Evolutionary conservation across 2,329 filamentous ascomycete genomes (phyloP).

Genomic region (Pseudogymnoascus sp.): DNA sequence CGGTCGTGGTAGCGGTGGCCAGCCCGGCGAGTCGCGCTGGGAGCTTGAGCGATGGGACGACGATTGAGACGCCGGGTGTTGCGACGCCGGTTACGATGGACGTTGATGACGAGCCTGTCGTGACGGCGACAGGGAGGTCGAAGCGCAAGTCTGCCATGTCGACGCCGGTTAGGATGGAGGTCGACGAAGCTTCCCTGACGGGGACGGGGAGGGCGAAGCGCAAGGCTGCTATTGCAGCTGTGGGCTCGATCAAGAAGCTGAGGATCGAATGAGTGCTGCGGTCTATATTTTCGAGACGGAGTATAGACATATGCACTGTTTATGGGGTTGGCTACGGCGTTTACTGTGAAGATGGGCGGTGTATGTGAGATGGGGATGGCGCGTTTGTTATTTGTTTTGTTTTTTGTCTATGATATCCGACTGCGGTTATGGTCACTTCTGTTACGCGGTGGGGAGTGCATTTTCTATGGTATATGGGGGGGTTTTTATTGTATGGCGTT

Average conservation of each 20-base stretch:
- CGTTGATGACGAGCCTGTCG: conserved; percentile 12
- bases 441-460: not conserved
- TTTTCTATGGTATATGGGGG: not conserved
- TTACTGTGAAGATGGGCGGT: not conserved
- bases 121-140: not conserved
- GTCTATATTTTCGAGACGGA: not conserved
- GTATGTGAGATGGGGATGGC: not conserved
- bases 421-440: not conserved
- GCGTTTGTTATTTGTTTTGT: not conserved
- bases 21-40: conserved; percentile 14
- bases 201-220: not conserved
- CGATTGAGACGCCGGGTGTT: conserved; percentile 23
- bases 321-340: not conserved
- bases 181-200: not conserved
- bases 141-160: not conserved
- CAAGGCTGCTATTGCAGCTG: conserved; percentile 1
- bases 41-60: conserved; percentile 28
- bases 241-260: not conserved
- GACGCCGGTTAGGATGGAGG: not conserved
- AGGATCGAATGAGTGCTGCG: not conserved
- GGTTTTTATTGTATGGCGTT: not conserved
- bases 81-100: conserved; percentile 20
- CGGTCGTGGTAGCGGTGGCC: not conserved
- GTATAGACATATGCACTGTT: not conserved
- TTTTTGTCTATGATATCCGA: conserved; percentile 2